Conservation (phyloP, 768 basidiomycete genomes). For the Dacryopinax spathularia region DNA sequence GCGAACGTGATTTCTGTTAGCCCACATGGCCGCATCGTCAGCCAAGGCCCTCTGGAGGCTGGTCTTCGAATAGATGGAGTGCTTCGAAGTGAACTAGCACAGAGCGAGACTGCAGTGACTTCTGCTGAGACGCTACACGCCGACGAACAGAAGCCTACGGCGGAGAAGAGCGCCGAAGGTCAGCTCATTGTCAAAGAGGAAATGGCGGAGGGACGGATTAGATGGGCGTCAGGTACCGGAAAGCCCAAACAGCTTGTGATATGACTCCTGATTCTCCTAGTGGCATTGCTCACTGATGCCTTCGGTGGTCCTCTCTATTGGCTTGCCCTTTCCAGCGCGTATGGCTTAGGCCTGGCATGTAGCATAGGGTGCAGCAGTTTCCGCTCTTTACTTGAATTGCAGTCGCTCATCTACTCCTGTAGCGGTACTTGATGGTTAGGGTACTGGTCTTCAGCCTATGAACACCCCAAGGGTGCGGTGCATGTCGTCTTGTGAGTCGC, state of each 20-base stretch:
- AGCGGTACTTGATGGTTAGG: too few relatives aligned
- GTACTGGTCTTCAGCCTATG: neutral
- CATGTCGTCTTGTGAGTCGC: neutral
- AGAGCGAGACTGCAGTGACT: constrained; percentile 13
- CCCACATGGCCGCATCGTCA: constrained; percentile 18
- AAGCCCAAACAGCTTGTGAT: too few relatives aligned
- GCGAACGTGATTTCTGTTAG: constrained; percentile 22
- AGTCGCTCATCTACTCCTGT: too few relatives aligned
- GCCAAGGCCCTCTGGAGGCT: constrained; percentile 19
- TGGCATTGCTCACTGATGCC: too few relatives aligned
- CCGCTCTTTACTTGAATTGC: too few relatives aligned
- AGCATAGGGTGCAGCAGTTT: too few relatives aligned
- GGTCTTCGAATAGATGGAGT: constrained; percentile 14
- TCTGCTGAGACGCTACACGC: constrained; percentile 13
- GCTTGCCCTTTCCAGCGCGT: too few relatives aligned
- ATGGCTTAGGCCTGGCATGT: too few relatives aligned
- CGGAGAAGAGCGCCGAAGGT: neutral
- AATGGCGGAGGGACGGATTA: neutral
- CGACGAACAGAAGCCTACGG: neutral
- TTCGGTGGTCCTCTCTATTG: too few relatives aligned
- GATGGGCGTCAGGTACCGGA: constrained; percentile 2
- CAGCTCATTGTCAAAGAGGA: neutral
- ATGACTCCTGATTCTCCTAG: too few relatives aligned
- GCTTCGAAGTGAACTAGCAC: constrained; percentile 15
- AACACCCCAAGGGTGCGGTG: neutral